A percentile compares a stretch with the other conserved stretches of the same genome.
Conservation (phyloP, 225 moss, liverwort and hornwort species). For the Antitrichia curtipendula region DNA sequence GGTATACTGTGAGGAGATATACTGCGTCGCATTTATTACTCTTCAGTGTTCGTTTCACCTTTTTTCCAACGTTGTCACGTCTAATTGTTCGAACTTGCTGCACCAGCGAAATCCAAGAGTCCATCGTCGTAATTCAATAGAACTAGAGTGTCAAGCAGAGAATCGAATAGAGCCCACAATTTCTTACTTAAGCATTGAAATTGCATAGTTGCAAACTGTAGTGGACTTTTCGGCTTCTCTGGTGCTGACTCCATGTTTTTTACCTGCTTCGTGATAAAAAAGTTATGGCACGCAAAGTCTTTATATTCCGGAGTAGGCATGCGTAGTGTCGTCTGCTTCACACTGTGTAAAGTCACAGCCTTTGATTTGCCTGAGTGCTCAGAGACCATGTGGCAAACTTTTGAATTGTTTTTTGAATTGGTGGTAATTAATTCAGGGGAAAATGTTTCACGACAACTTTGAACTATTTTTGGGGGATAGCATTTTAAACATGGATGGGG, state of each 20-base stretch:
- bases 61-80: not conserved
- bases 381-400: not conserved
- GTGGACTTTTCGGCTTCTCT: not conserved
- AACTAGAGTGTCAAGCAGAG: too few relatives aligned
- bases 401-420: not conserved
- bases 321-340: not conserved
- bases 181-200: not conserved
- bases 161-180: not conserved
- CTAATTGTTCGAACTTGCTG: not conserved
- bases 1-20: not conserved
- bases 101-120: not conserved
- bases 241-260: not conserved
- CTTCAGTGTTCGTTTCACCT: not conserved
- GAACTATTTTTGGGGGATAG: conserved; percentile 55
- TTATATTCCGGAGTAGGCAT: not conserved
- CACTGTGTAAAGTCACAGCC: not conserved
- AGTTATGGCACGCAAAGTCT: too few relatives aligned
- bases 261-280: too few relatives aligned
- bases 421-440: conserved; percentile 12
- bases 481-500: conserved; percentile 75
- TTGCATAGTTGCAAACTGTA: not conserved
- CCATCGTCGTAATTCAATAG: too few relatives aligned
- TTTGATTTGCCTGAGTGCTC: not conserved
- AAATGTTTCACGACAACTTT: conserved; percentile 26
- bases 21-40: too few relatives aligned